Percentiles rank a stretch among this genome's conserved stretches.
phyloP scores from a whole-genome alignment of 768 basidiomycete species.

The Mycena pura region DNA sequence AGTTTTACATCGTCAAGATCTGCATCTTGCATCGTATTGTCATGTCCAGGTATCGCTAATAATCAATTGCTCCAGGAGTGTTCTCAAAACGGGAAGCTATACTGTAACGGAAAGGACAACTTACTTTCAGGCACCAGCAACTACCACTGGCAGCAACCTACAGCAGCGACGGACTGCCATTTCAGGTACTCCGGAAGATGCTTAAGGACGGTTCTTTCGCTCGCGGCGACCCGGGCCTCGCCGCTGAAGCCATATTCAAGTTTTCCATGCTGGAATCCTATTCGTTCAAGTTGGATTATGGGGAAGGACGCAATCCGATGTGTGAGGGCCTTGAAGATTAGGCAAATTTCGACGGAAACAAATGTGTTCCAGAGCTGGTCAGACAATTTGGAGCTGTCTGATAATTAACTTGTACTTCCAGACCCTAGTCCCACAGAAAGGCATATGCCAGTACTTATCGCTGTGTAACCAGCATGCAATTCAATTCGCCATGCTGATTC shows the following conservation, averaged over 20 bases:
- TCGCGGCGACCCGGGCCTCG: slow-evolving; percentile 4
- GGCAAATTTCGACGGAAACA: neutral
- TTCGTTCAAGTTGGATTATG: slow-evolving; percentile 14
- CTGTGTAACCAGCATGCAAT: too few relatives aligned
- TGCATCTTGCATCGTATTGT: neutral
- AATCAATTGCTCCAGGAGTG: slow-evolving; percentile 1
- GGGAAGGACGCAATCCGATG: slow-evolving; percentile 5
- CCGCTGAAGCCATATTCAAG: neutral
- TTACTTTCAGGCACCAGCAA: neutral
- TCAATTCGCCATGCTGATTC: too few relatives aligned
- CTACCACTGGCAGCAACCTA: too few relatives aligned
- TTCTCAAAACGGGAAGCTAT: slow-evolving; percentile 3
- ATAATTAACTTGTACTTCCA: too few relatives aligned
- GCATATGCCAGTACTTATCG: too few relatives aligned
- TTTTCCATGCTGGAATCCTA: slow-evolving; percentile 8
- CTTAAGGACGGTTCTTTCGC: slow-evolving; percentile 5
- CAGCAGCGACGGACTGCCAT: neutral
- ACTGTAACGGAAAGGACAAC: neutral
- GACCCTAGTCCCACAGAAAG: too few relatives aligned
- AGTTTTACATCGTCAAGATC: neutral
- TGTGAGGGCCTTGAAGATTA: neutral
- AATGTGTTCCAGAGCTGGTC: slow-evolving; percentile 20
- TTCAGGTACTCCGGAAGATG: too few relatives aligned
- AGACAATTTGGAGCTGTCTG: slow-evolving; percentile 2
- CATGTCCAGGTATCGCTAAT: neutral